Base-by-base conservation (phyloP, 2,329 filamentous ascomycete genomes). In the Trichoderma sp. region DNA sequence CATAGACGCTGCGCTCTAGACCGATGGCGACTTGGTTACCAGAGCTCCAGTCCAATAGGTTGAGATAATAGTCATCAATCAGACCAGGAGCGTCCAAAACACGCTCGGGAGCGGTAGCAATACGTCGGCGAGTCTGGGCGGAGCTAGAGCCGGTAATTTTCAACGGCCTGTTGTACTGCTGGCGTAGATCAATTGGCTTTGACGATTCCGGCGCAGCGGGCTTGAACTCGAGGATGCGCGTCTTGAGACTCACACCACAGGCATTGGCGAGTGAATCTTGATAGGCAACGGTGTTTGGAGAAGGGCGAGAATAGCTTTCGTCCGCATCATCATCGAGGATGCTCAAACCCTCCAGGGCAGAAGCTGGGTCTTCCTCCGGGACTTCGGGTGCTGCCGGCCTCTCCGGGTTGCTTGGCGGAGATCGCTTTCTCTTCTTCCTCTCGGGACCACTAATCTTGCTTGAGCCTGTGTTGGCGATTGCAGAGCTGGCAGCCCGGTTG, bases 31-130 rank as follows among this genome's bases (percentile, higher is more conserved):
- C 96, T 85, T 99, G 97, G 88, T 99, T 99, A 76, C 94, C 93
- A 7, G 95, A 97, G 83, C 95, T 98, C 97, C 97, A 99, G 87
- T 99, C 97, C 31, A 99, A 91, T 53, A 99, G 90, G 88, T 99
- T 99, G 80, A 99, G 93, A 85, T 99, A 99, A 90, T 98, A 99
- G 87, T 99, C 97, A 81, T 99, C 97, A 77, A 98, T 93, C 71
- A 99, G 91, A 74, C 96, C 97, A 6, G 97, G 97, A 5, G 97
- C 97, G 85, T 99, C 97, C 31, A 99, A 91, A 16, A 99, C 97
- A 78, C 97, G 94, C 86, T 99, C 97, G 12, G 97, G 97, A 14
- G 96, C 95, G 8, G 97, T 98, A 71, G 97, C 93, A 76, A 99
- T 95, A 80, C 96, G 94, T 78, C 97, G 94, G 78, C 95, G 93